These are phyloP conservation scores for Saturnispora mendoncae DNA, from an alignment of 805 yeast species.

Conservation along the genomic window DNA sequence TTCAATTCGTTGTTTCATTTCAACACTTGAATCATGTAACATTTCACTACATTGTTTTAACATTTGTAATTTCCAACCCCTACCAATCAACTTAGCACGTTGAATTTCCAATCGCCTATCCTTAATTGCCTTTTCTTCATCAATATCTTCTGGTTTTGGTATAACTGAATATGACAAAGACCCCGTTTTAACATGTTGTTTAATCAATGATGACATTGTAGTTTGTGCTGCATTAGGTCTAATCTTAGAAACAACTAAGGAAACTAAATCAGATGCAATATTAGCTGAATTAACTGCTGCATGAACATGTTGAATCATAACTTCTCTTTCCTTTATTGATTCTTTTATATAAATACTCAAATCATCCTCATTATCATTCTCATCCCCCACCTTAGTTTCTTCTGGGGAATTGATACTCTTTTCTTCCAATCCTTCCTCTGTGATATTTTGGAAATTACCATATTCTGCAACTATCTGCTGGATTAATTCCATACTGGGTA, in stretches of 20 bases:
- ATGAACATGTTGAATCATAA: slow-evolving; percentile 43
- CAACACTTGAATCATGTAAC: slow-evolving; percentile 41
- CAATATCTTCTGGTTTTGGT: slow-evolving; percentile 14
- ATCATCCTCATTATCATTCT: slow-evolving; percentile 16
- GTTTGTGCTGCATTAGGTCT: slow-evolving; percentile 81
- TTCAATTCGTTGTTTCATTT: slow-evolving; percentile 44
- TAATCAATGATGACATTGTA: slow-evolving; percentile 80
- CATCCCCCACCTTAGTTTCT: not conserved
- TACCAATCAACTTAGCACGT: slow-evolving; percentile 32
- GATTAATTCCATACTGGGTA: slow-evolving; percentile 15
- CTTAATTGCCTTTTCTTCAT: slow-evolving; percentile 14
- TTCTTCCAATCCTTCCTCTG: slow-evolving; percentile 43
- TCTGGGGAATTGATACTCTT: slow-evolving; percentile 32
- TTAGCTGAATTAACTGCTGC: slow-evolving; percentile 85
- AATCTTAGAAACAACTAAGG: slow-evolving; percentile 67
- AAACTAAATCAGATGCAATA: slow-evolving; percentile 76
- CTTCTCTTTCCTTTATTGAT: slow-evolving; percentile 43
- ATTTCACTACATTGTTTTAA: slow-evolving; percentile 45
- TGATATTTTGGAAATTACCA: slow-evolving; percentile 43
- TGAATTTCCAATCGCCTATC: slow-evolving; percentile 16
- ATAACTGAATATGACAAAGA: slow-evolving; percentile 43
- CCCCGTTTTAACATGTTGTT: slow-evolving; percentile 66
- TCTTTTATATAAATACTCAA: slow-evolving; percentile 18
- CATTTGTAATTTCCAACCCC: slow-evolving; percentile 82
- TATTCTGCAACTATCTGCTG: slow-evolving; percentile 14